Percentiles rank a stretch among this genome's conserved stretches.
These are phyloP conservation scores for Discostella pseudostelligera DNA, from an alignment of 108 stramenopile species.

Conservation along the genomic window DNA sequence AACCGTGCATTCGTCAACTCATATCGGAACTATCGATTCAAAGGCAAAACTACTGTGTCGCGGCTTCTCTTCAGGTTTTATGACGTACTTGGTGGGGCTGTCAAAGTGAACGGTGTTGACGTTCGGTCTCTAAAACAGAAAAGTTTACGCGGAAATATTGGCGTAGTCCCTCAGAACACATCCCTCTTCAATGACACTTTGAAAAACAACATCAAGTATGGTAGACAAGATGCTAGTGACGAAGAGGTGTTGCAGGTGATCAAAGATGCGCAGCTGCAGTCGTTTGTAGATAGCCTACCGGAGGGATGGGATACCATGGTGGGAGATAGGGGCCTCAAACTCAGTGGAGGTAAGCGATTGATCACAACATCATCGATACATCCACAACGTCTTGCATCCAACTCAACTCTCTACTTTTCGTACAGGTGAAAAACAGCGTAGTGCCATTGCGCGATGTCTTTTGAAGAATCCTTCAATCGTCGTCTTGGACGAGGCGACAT, in stretches of 20 bases:
- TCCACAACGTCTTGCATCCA: not conserved
- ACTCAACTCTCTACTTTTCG: not conserved
- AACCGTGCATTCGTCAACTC: not conserved
- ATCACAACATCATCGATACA: not conserved
- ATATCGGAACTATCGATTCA: conserved; percentile 23
- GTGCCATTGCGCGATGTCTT: conserved; percentile 85
- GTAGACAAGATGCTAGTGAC: conserved; percentile 68
- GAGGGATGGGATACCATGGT: conserved; percentile 94
- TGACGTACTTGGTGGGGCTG: conserved; percentile 80
- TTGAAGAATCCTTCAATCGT: conserved; percentile 95
- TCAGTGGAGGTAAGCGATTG: conserved; percentile 59
- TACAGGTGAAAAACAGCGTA: conserved; percentile 78
- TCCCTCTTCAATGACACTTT: conserved; percentile 96
- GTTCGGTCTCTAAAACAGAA: conserved; percentile 81
- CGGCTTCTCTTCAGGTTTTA: conserved; percentile 94
- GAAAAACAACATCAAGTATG: conserved; percentile 84
- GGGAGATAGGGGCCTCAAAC: conserved; percentile 95
- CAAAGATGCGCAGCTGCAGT: conserved; percentile 70
- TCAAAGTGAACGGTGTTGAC: conserved; percentile 93
- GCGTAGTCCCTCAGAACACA: conserved; percentile 93
- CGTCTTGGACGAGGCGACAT: conserved; percentile 56
- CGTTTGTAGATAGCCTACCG: conserved; percentile 76
- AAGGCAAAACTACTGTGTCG: conserved; percentile 93
- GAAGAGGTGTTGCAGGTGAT: conserved; percentile 76
- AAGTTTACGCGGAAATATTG: conserved; percentile 79